Evolutionary conservation across 306 rosid genomes (phyloP), one percentile per base, ranked within the genome.

Genomic region (Trifolium fragiferum): DNA sequence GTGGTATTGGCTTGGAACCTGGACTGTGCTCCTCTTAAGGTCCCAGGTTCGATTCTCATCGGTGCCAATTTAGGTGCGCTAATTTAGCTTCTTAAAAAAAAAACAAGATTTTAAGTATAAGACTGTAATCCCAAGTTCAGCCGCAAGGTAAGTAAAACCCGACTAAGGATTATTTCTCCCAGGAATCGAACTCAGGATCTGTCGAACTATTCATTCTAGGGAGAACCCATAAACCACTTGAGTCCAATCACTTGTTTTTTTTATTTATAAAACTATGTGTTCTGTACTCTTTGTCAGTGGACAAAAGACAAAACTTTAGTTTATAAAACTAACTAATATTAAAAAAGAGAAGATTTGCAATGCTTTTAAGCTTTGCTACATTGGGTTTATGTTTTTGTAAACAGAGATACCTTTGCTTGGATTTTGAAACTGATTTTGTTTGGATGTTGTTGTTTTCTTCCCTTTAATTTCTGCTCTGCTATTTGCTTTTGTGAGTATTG

Each of bases 321-420:
- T 50, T 74, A 16, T 19, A 37, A 20, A 30, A 51, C 8, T 59
- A 19, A 46, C 7, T 23, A 23, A 78, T 37, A 66, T 3, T 5
- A 27, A 43, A 51, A 18, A 32, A 10, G 9, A 37, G 40, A 37
- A 37, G 16, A 7, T 40, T 15, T 67, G 38, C 25, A 23, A 3
- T 40, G 8, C 7, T 68, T 74, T 73, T 23, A 50, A 4, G 12
- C 41, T 77, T 66, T 72, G 43, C 27, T 35, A 66, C 73, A 8
- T 8, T 2, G 68, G 62, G 15, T 68, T 55, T 60, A 7, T 57
- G 71, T 15, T 57, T 79, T 81, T 67, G 59, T 30, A 53, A 69
- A 69, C 54, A 18, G 35, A 54, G 68, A n/a, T 23, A 13, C 53
- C 74, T 70, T 76, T 58, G 37, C 70, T 71, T 64, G 73, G 65